A percentile compares a stretch with the other conserved stretches of the same genome.
Conservation (phyloP, 2,329 filamentous ascomycete species). For the Ophiostoma perfectum region DNA sequence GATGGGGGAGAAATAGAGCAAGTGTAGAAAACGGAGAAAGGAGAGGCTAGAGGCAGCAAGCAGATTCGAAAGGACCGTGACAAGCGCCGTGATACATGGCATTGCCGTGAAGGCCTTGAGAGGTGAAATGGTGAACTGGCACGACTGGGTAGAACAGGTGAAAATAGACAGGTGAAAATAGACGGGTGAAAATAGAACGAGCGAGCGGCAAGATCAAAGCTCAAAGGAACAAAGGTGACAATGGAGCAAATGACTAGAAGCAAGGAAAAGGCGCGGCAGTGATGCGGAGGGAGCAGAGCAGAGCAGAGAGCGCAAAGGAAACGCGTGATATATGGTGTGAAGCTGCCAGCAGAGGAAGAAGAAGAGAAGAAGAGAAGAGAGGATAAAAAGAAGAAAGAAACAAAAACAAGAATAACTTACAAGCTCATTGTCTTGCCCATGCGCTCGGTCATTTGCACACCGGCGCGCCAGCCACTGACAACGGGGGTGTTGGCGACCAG, state of each 20-base stretch:
- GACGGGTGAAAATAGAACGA: neutral
- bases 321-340: too few relatives aligned
- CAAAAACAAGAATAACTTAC: constrained; percentile 33
- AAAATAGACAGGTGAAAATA: neutral
- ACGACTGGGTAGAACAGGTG: neutral
- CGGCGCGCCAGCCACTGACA: constrained; percentile 39
- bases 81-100: too few relatives aligned
- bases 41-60: too few relatives aligned
- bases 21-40: too few relatives aligned
- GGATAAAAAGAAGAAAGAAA: neutral
- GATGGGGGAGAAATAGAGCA: too few relatives aligned
- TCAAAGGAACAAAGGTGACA: neutral
- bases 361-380: neutral
- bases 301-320: too few relatives aligned
- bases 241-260: neutral
- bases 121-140: neutral
- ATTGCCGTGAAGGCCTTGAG: too few relatives aligned
- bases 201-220: neutral
- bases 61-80: too few relatives aligned
- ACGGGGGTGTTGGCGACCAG: constrained; percentile 30
- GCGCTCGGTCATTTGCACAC: constrained; percentile 37
- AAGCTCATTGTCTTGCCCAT: constrained; percentile 41
- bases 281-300: too few relatives aligned
- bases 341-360: neutral
- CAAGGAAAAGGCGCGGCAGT: neutral